Percentiles rank a stretch among this genome's conserved stretches.
Conservation (phyloP, 2,329 filamentous ascomycete species). For the Xylaria digitata region DNA sequence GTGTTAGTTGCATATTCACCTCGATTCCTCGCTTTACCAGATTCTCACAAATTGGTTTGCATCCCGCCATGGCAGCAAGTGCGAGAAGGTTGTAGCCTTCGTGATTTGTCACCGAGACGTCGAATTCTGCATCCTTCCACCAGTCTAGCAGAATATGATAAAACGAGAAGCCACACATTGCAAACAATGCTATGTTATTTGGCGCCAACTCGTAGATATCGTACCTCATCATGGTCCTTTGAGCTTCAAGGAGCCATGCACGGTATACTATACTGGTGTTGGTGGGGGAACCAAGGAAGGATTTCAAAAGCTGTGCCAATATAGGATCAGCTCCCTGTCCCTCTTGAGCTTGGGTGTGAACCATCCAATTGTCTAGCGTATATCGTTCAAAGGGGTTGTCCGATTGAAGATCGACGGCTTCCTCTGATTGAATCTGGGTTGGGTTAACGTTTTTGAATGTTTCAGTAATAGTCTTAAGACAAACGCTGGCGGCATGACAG, state of each 20-base stretch:
- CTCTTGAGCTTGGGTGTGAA: slow-evolving; percentile 12
- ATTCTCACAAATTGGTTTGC: slow-evolving; percentile 16
- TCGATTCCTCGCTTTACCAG: slow-evolving; percentile 8
- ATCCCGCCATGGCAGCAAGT: slow-evolving; percentile 1
- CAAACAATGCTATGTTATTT: slow-evolving; percentile 1
- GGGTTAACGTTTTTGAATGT: not conserved
- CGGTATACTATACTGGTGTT: slow-evolving; percentile 11
- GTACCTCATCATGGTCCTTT: no score
- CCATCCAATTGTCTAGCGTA: not conserved
- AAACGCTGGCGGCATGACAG: slow-evolving; percentile 11
- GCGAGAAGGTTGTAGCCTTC: not conserved
- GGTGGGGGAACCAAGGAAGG: slow-evolving; percentile 24
- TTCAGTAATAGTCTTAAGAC: slow-evolving; percentile 15
- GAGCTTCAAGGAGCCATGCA: not conserved
- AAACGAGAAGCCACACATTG: slow-evolving; percentile 18
- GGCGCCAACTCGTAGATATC: no score
- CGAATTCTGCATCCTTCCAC: slow-evolving; percentile 8
- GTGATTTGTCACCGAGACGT: not conserved
- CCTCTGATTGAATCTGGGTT: not conserved
- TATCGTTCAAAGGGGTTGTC: slow-evolving; percentile 4
- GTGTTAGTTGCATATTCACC: slow-evolving; percentile 10
- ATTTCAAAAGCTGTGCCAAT: slow-evolving; percentile 15
- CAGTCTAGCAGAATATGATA: slow-evolving; percentile 20
- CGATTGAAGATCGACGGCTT: not conserved
- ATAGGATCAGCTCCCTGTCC: not conserved